Base-by-base conservation (phyloP, 2,329 filamentous ascomycete genomes). In the Taxawa tesnikishii region DNA sequence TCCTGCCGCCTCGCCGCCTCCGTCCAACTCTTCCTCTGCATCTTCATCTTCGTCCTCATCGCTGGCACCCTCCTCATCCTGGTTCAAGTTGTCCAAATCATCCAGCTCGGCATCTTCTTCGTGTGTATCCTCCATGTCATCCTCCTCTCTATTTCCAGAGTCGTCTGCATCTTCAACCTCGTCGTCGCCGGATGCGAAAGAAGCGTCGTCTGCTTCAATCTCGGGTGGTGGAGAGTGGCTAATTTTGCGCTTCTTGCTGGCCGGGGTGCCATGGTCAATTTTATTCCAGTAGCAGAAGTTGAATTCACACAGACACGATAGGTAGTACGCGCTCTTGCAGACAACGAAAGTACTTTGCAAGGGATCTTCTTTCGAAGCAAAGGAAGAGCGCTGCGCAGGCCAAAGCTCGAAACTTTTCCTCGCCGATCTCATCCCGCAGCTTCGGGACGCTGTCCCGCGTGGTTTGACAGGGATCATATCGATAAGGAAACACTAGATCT, bases 171-270 rank as follows among this genome's bases (percentile, higher is more conserved):
- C n/a, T n/a, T n/a, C n/a, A 8, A 23, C 8, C 19, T 23, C 19
- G 19, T 33, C 27, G 28, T 26, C 34, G 11, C 30, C 34, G 26
- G 51, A 54, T n/a, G 48, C 52, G 29, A 53, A 52, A 2, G 51
- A 55, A 4, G 41, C 45, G 28, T 43, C 42, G 14, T 42, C 33
- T 13, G 46, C 43, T 12, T 47, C 46, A 13, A 38, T 40, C 3
- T 44, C 43, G n/a, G 49, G 47, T 3, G 49, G 47, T 3, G 48
- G 44, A n/a, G 44, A 41, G 37, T 55, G 52, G 13, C 46, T 47
- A 18, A 50, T 37, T 38, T 55, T 56, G 28, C 52, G 44, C 31
- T 46, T 46, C 43, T 56, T 56, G 26, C 43, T 17, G 43, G 45
- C 3, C 42, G 43, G n/a, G 34, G 36, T 17, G 50, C 46, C 53